phyloP scores from a whole-genome alignment of 2,329 filamentous ascomycete genomes.

The Cordyceps farinosa region DNA sequence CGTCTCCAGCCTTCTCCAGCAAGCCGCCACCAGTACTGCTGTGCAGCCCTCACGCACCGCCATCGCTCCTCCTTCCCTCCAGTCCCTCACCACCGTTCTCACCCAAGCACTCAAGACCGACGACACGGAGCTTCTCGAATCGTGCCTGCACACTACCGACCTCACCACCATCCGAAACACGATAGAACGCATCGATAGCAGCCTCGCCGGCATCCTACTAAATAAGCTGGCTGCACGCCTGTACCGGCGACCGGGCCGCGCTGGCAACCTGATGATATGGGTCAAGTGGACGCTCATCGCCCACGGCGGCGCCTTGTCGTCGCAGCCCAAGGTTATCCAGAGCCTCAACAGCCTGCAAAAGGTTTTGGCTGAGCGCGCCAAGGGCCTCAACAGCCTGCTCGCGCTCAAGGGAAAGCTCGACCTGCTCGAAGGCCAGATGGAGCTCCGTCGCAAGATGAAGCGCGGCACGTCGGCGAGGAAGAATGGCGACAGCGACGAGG shows the following conservation, averaged over 20 bases:
- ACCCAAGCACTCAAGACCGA: constrained; percentile 90
- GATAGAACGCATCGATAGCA: constrained; percentile 84
- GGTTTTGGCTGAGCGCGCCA: constrained; percentile 82
- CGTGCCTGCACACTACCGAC: constrained; percentile 80
- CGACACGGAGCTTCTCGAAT: constrained; percentile 84
- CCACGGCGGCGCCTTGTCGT: constrained; percentile 86
- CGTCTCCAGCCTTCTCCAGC: constrained; percentile 60
- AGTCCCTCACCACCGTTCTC: constrained; percentile 87
- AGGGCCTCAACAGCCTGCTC: constrained; percentile 75
- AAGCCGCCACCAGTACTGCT: constrained; percentile 30
- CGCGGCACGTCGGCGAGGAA: constrained; percentile 35
- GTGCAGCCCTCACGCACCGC: constrained; percentile 43
- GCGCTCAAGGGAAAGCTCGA: constrained; percentile 93
- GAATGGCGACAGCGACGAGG: constrained; percentile 49
- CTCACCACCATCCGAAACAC: constrained; percentile 76
- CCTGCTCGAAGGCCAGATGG: constrained; percentile 87
- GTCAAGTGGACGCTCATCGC: constrained; percentile 91
- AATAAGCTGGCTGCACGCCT: constrained; percentile 82
- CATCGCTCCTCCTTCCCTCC: constrained; percentile 63
- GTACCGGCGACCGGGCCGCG: constrained; percentile 81
- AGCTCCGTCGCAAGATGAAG: constrained; percentile 69
- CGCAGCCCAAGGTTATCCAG: constrained; percentile 77
- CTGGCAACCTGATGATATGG: constrained; percentile 89
- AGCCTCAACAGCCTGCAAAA: constrained; percentile 76
- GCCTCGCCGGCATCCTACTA: constrained; percentile 73